Percentiles rank a stretch among this genome's conserved stretches.
phyloP scores from a whole-genome alignment of 768 basidiomycete genomes.

The Stropharia rugosoannulata region DNA sequence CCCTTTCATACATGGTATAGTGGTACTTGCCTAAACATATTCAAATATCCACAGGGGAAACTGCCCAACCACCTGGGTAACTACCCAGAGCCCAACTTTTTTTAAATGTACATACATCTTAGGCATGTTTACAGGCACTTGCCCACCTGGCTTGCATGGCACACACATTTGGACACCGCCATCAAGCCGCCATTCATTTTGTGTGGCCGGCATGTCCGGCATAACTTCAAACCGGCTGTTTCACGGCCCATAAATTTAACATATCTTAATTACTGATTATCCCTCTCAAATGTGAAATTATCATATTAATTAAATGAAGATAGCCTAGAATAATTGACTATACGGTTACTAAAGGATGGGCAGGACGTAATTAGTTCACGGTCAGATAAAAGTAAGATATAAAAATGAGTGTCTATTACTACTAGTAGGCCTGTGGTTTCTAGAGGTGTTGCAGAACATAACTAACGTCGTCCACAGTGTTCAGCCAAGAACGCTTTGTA shows the following conservation, averaged over 20 bases:
- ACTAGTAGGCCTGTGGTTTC: neutral
- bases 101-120: neutral
- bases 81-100: neutral
- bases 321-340: neutral
- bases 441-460: too few species aligned
- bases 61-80: neutral
- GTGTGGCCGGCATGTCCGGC: neutral
- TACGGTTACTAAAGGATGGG: neutral
- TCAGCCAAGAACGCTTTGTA: neutral
- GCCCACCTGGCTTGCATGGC: neutral
- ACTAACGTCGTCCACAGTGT: too few species aligned
- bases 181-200: too few species aligned
- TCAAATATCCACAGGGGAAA: too few species aligned
- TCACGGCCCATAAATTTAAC: too few species aligned
- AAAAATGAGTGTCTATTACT: neutral
- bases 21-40: neutral
- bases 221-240: neutral
- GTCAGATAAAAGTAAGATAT: neutral
- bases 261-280: neutral
- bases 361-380: neutral
- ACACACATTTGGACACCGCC: neutral
- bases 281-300: neutral
- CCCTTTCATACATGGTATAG: neutral
- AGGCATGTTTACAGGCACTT: neutral
- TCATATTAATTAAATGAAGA: neutral